Evolutionary conservation across 1,284 basidiomycete species (phyloP).

Genomic region (Ustilago sp.): DNA sequence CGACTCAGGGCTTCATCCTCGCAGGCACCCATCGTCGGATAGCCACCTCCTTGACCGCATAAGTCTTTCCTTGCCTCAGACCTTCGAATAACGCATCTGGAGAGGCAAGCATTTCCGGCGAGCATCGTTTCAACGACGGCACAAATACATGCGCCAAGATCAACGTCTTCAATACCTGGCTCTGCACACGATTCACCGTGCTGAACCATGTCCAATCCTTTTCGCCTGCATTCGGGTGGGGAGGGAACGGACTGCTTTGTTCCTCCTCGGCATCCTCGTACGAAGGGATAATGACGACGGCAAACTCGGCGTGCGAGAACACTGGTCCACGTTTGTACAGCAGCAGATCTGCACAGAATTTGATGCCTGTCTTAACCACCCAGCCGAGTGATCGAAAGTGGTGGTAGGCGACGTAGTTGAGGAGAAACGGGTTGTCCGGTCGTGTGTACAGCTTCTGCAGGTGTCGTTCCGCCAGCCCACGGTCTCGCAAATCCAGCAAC

Average conservation of each 20-base stretch:
- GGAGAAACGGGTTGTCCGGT: conserved; percentile 89
- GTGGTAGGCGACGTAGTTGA: conserved; percentile 91
- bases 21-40: conserved; percentile 89
- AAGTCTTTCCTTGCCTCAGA: conserved; percentile 74
- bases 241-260: conserved; percentile 63
- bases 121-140: conserved; percentile 46
- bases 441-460: conserved; percentile 46
- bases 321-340: conserved; percentile 95
- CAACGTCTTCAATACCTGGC: conserved; percentile 86
- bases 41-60: conserved; percentile 83
- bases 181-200: conserved; percentile 95
- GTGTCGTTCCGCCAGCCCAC: conserved; percentile 32
- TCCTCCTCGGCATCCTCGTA: conserved; percentile 85
- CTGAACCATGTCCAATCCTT: conserved; percentile 93
- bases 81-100: conserved; percentile 74
- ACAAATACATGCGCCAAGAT: conserved; percentile 64
- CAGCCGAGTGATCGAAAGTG: conserved; percentile 97
- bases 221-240: conserved; percentile 70
- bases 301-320: conserved; percentile 96
- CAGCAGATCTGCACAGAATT: conserved; percentile 95
- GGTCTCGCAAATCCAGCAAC: conserved; percentile 28
- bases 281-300: conserved; percentile 85
- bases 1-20: conserved; percentile 82
- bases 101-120: conserved; percentile 36
- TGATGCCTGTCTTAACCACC: conserved; percentile 95